Conservation (phyloP, 371 early-diverging fungal genomes). For the Saksenaea oblongispora region DNA sequence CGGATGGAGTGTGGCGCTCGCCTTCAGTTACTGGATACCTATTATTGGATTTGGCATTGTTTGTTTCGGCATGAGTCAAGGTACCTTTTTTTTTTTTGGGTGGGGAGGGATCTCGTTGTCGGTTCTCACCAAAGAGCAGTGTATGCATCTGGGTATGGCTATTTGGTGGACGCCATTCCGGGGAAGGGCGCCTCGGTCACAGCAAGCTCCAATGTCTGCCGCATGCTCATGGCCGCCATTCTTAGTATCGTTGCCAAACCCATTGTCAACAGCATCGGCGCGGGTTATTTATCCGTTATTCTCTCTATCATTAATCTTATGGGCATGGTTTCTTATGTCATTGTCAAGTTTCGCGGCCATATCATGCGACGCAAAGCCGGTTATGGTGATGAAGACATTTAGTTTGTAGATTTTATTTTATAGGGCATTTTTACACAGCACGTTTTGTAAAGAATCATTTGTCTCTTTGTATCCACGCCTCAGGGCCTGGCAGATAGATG, state of each 20-base stretch:
- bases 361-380: slow-evolving; percentile 30
- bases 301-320: slow-evolving; percentile 32
- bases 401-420: neutral
- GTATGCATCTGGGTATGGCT: slow-evolving; percentile 50
- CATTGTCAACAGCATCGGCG: slow-evolving; percentile 25
- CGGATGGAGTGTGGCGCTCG: slow-evolving; percentile 52
- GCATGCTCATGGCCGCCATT: slow-evolving; percentile 52
- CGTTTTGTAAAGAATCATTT: neutral
- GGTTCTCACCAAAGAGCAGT: slow-evolving; percentile 14
- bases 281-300: slow-evolving; percentile 37
- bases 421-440: neutral
- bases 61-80: slow-evolving; percentile 64
- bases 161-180: slow-evolving; percentile 51
- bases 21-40: slow-evolving; percentile 43
- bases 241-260: slow-evolving; percentile 34
- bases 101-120: too few species aligned
- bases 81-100: slow-evolving; percentile 12
- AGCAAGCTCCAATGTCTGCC: slow-evolving; percentile 51
- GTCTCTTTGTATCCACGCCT: neutral
- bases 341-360: slow-evolving; percentile 38
- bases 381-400: slow-evolving; percentile 12
- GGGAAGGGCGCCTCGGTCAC: slow-evolving; percentile 58
- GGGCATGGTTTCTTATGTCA: slow-evolving; percentile 26
- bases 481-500: too few species aligned
- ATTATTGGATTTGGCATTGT: slow-evolving; percentile 55